Conservation (phyloP, 2,329 filamentous ascomycete species). For the Fusarium floridanum region DNA sequence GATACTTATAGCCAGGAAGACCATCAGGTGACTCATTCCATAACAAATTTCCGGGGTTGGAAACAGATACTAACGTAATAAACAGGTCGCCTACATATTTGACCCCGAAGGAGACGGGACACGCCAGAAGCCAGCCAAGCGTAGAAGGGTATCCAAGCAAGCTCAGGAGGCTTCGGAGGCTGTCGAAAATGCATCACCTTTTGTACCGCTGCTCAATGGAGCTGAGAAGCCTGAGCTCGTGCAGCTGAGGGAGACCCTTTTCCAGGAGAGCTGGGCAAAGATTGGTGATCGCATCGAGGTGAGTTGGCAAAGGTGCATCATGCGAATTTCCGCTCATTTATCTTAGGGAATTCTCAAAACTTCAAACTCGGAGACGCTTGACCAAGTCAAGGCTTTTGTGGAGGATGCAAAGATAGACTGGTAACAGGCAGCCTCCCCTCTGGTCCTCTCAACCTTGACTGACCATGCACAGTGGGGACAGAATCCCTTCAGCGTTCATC, state of each 20-base stretch:
- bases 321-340: conserved; percentile 41
- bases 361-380: conserved; percentile 71
- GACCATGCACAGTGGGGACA: conserved; percentile 53
- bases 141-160: conserved; percentile 65
- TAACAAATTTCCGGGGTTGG: neutral
- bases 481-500: conserved; percentile 78
- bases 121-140: conserved; percentile 63
- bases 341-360: conserved; percentile 68
- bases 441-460: conserved; percentile 14
- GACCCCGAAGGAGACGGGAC: conserved; percentile 60
- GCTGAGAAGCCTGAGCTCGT: conserved; percentile 64
- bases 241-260: conserved; percentile 69
- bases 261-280: conserved; percentile 72
- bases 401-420: conserved; percentile 51
- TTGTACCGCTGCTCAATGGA: conserved; percentile 68
- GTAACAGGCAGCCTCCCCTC: conserved; percentile 42
- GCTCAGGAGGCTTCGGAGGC: conserved; percentile 33
- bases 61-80: conserved; percentile 27
- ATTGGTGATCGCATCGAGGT: conserved; percentile 74
- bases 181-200: conserved; percentile 49
- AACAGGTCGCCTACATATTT: conserved; percentile 73
- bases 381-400: conserved; percentile 70
- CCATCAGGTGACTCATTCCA: conserved; percentile 55
- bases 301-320: neutral
- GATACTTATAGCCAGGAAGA: conserved; percentile 56